Percentiles rank a stretch among this genome's conserved stretches.
These are phyloP conservation scores for Leccinum boreale DNA, from an alignment of 768 basidiomycete species.

Conservation along the genomic window DNA sequence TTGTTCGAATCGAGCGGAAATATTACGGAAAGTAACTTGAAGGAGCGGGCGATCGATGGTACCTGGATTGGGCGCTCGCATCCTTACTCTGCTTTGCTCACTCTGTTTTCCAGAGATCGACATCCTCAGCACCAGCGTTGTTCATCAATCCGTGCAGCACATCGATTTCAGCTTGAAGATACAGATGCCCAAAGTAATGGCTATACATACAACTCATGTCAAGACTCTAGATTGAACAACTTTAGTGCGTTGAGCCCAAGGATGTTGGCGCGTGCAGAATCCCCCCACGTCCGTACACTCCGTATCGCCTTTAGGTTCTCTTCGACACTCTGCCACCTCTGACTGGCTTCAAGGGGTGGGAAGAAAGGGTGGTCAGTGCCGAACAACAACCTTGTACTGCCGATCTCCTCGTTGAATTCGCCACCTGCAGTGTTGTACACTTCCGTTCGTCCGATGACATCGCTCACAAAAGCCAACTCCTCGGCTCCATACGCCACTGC, in stretches of 20 bases:
- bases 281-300: conserved; percentile 2
- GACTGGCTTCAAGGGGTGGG: conserved; percentile 65
- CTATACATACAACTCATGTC: conserved; percentile 12
- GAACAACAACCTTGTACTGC: conserved; percentile 66
- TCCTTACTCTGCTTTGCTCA: not conserved
- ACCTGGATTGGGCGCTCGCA: conserved; percentile 16
- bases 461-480: conserved; percentile 76
- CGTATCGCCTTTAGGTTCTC: conserved; percentile 83
- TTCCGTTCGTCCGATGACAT: conserved; percentile 60
- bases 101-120: conserved; percentile 70
- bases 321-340: conserved; percentile 82
- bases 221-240: conserved; percentile 53
- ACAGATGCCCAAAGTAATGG: conserved; percentile 54
- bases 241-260: conserved; percentile 69
- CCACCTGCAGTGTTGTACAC: conserved; percentile 40
- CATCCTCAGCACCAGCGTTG: conserved; percentile 86
- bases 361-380: conserved; percentile 93
- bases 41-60: conserved; percentile 82
- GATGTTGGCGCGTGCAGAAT: conserved; percentile 63
- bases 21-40: conserved; percentile 85
- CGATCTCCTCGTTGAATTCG: conserved; percentile 34
- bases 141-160: conserved; percentile 90
- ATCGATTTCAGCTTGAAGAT: conserved; percentile 98
- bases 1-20: conserved; percentile 93
- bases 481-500: conserved; percentile 89